Evolutionary conservation across 106 monocot species (phyloP), one percentile per base, ranked within the genome.

Genomic region (Phalaenopsis aphrodite): DNA sequence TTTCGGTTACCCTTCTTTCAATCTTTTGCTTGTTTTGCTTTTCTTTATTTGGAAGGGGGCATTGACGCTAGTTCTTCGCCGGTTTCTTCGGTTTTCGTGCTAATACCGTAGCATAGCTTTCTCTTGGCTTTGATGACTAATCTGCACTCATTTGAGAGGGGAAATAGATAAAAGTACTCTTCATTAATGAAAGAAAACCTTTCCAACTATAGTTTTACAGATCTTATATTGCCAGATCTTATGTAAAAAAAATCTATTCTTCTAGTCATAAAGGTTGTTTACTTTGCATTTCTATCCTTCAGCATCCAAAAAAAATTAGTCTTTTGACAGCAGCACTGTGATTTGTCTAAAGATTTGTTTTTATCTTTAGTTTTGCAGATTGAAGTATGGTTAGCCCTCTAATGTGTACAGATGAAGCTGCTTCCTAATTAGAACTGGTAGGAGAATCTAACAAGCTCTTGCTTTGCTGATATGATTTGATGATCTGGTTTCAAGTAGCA

Each of bases 1-100:
- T 69, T 69, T 69, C 69, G 39, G 38, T 69, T 69, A 11, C 30
- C 52, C 15, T 69, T 69, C n/a, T 19, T 73, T 74, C 74, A 1
- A 39, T 69, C 37, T 69, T 69, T 69, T 69, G 69, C 38, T 69
- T 69, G 38, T 39, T 69, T 61, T 38, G 24, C 69, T 69, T 69
- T 37, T 30, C 30, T 30, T 30, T 36, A 14, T 21, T 64, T 64
- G 23, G 64, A 64, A 64, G 6, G 64, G 24, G 23, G 24, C 5
- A 1, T 2, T 24, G n/a, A 21, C 21, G 69, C 69, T 69, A 12
- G 36, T 19, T 67, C 64, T 23, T 64, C 69, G 14, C 38, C 38
- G 69, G 4, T 69, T 39, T 69, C 37, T 39, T 69, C 38, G 11
- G 12, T 38, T 69, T 69, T 69, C 38, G 69, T 69, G 30, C 69